Evolutionary conservation across 2,329 filamentous ascomycete species (phyloP), one percentile per base, ranked within the genome.

Genomic region (Nothophoma quercina): DNA sequence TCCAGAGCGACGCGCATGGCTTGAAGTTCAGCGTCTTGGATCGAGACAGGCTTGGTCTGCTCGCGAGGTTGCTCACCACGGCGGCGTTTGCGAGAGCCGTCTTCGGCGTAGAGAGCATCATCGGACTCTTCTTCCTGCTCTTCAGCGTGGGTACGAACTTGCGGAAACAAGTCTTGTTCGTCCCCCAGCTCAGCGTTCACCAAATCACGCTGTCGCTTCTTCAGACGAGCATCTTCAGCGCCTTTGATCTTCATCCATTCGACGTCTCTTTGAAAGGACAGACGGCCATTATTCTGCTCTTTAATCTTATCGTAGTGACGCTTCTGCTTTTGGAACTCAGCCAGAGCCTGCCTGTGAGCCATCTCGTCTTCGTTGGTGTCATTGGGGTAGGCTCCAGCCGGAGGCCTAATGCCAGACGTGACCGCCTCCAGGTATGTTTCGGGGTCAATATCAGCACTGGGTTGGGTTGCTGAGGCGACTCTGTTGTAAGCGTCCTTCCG

Each of bases 1-100:
- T 73, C 65, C 1, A 72, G 35, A 6, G 58, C 67, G 8, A 71
- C 68, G 5, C n/a, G 42, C 71, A 74, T 73, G 23, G 62, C 60
- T 21, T 54, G 36, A 0, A 65, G 13, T 39, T 73, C 68, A 4
- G 64, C 64, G n/a, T 68, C 69, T n/a, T 59, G 55, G 22, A 72
- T 60, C 5, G 60, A 60, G 1, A 51, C 13, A 1, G 29, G 22
- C 26, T 56, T 59, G 0, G 29, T 18, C 21, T 47, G 19, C 13
- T 64, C 67, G 10, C 34, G 40, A 2, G 68, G 64, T 28, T 60
- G 48, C 0, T 51, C 46, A 23, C 49, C 50, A 36, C 55, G 48
- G 9, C 21, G 45, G 16, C 62, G 63, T 33, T 66, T 67, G 34
- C 55, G 58, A 1, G 58, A 33, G 22, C 40, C 39, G 25, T 15